Conservation (phyloP, 2,329 filamentous ascomycete genomes). For the Fusarium solani-melongenae region DNA sequence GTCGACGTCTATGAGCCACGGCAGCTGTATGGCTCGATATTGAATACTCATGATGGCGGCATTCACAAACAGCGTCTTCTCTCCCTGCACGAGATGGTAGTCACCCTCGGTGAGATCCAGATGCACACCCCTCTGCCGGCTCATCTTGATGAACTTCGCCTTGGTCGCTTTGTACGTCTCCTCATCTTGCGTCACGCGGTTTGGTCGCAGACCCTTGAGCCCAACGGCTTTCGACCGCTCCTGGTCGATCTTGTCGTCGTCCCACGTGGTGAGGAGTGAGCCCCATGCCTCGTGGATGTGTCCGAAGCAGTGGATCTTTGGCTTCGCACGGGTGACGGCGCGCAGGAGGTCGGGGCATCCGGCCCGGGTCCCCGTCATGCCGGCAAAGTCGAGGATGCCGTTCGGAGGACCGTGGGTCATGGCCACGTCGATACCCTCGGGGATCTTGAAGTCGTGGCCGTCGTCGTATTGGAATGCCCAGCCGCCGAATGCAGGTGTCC, state of each 20-base stretch:
- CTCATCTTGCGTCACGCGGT: conserved; percentile 32
- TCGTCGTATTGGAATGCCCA: conserved; percentile 63
- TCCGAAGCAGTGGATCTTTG: conserved; percentile 66
- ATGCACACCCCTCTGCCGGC: conserved; percentile 44
- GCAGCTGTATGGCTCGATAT: conserved; percentile 57
- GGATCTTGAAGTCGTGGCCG: conserved; percentile 54
- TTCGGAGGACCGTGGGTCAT: conserved; percentile 67
- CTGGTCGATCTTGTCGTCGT: conserved; percentile 53
- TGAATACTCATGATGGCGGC: conserved; percentile 62
- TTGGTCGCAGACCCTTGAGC: conserved; percentile 43
- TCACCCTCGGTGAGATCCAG: conserved; percentile 53
- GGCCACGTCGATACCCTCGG: conserved; percentile 54
- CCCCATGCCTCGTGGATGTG: conserved; percentile 73
- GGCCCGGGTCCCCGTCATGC: conserved; percentile 41
- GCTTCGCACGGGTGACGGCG: conserved; percentile 56
- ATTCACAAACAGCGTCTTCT: conserved; percentile 70
- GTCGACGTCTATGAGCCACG: conserved; percentile 65
- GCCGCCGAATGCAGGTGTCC: conserved; percentile 57
- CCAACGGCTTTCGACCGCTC: conserved; percentile 50
- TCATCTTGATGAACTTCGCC: conserved; percentile 31
- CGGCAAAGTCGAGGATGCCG: conserved; percentile 59
- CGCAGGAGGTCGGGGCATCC: conserved; percentile 59
- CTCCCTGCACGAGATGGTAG: conserved; percentile 48
- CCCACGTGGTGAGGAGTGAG: conserved; percentile 64
- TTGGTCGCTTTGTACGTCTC: conserved; percentile 18